These are phyloP conservation scores for Psilocybe subaeruginosa DNA, from an alignment of 768 basidiomycete genomes.

Conservation along the genomic window DNA sequence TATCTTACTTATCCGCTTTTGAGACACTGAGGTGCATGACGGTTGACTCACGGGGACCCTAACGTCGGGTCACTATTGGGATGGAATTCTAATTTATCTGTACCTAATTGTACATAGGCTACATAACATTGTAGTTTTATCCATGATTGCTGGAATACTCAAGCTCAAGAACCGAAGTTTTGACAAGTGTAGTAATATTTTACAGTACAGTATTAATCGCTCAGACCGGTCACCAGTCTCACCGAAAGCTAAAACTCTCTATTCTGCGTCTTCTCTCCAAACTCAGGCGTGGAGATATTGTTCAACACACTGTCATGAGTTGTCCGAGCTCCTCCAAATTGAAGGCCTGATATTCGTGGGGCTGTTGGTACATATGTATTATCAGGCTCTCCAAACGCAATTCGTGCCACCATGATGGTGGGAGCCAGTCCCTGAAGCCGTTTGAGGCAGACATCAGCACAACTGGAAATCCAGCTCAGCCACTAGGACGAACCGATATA, in stretches of 20 bases:
- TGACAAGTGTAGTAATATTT: too few species aligned
- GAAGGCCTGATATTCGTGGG: not conserved
- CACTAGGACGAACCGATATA: not conserved
- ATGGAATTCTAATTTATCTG: too few species aligned
- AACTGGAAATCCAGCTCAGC: not conserved
- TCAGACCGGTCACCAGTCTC: too few species aligned
- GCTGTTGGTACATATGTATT: not conserved
- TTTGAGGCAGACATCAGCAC: not conserved
- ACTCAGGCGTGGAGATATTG: not conserved
- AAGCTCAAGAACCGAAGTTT: too few species aligned
- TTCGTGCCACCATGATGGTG: constrained; percentile 7
- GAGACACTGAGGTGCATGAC: too few species aligned
- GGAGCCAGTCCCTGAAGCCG: not conserved
- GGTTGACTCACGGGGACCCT: too few species aligned
- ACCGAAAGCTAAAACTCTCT: not conserved
- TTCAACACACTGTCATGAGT: not conserved
- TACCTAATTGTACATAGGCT: too few species aligned
- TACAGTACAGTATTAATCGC: too few species aligned
- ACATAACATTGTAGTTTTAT: too few species aligned
- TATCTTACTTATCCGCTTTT: too few species aligned
- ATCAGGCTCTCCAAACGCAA: not conserved
- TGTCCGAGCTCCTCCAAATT: not conserved
- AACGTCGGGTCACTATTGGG: too few species aligned
- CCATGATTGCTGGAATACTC: too few species aligned
- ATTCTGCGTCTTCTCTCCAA: not conserved